Conservation (phyloP, 805 yeast species). For the Yamadazyma scolyti region DNA sequence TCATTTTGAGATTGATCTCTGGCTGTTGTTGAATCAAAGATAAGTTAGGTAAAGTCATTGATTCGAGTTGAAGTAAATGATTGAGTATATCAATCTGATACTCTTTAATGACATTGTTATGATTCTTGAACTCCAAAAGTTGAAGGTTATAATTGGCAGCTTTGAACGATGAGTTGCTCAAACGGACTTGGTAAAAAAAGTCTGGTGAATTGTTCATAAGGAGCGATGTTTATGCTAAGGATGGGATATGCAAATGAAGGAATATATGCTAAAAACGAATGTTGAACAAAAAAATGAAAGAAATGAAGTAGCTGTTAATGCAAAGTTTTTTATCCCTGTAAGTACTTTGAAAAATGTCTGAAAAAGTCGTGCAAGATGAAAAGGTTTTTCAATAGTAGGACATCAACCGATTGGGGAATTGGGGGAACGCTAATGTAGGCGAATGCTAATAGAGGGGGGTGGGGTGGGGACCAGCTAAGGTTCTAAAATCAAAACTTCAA, state of each 20-base stretch:
- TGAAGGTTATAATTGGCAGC: slow-evolving; percentile 40
- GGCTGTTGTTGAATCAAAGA: slow-evolving; percentile 43
- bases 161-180: slow-evolving; percentile 27
- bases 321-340: no score
- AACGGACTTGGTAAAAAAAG: slow-evolving; percentile 28
- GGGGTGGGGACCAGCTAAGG: no score
- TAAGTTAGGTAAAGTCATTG: slow-evolving; percentile 26
- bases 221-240: slow-evolving; percentile 3
- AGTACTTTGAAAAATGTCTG: no score
- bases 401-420: no score
- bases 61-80: slow-evolving; percentile 30
- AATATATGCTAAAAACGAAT: slow-evolving; percentile 4
- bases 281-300: slow-evolving; percentile 6
- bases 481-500: no score
- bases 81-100: slow-evolving; percentile 42
- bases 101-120: slow-evolving; percentile 38
- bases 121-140: slow-evolving; percentile 47
- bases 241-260: slow-evolving; percentile 2
- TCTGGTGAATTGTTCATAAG: slow-evolving; percentile 23
- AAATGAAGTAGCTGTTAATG: slow-evolving; percentile 6
- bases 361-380: no score
- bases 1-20: slow-evolving; percentile 41
- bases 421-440: no score
- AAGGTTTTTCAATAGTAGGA: no score
- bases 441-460: no score